Evolutionary conservation across 495 filamentous ascomycete genomes (phyloP), one percentile per base, ranked within the genome.

Genomic region (Penicillium daleae): DNA sequence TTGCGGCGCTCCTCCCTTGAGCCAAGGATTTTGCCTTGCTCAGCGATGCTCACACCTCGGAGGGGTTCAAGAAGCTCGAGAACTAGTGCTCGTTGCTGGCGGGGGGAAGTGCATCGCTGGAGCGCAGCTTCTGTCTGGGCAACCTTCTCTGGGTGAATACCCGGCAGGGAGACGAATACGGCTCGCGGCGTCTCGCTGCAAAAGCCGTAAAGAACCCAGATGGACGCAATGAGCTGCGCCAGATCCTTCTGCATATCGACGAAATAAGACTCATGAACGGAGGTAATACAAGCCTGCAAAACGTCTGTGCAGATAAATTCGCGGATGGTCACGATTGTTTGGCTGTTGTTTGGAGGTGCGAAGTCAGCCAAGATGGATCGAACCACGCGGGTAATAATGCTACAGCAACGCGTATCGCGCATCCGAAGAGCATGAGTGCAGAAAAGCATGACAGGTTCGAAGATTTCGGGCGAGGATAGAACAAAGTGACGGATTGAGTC

Each of bases 181-280:
- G 76, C 64, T 15, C 80, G 80, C 15, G 82, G 82, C 10, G 76
- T 85, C 9, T 70, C 65, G 35, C 90, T 95, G 37, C 81, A 71
- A 2, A 80, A 77, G 6, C 81, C 85, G 70, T 97, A 97, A 24
- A 89, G 79, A 6, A 88, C 81, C 71, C 96, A 83, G 58, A 97
- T 95, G 6, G 87, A 84, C 2, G 93, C 93, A 65, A 99, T 97
- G 5, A 97, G 83, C 35, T 87, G 82, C 15, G 92, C 95, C 10
- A 98, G 84, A 37, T 98, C 95, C 73, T 92, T 96, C 68, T 99
- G 95, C 69, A 93, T 86, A 60, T 99, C 95, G 42, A 97, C 93
- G 66, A 98, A 98, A 71, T 98, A 97, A 1, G 92, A 86, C 58
- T 98, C 95, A 74, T 98, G 89, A 32, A 99, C 83, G 15, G 91